Evolutionary conservation across 306 rosid species (phyloP), one percentile per base, ranked within the genome.

Genomic region (Dalbergia oliveri): DNA sequence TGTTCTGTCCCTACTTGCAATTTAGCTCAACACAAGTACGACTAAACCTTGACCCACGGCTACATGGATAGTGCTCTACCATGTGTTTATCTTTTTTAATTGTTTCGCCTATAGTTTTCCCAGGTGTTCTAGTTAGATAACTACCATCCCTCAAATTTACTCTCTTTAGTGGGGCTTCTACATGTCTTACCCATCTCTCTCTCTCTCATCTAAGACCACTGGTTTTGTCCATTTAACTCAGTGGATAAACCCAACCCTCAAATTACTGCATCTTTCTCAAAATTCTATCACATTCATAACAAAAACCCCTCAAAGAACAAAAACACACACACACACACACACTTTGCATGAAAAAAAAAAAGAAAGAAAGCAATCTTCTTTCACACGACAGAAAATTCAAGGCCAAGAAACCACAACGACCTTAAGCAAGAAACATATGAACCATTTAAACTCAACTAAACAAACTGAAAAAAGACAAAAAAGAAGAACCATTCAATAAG

Each of bases 351-450:
- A 33, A 11, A 21, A 21, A 21, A 1, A 21, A 21, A 21, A 21
- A 21, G 69, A 37, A 39, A 16, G 21, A 31, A 37, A 37, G 41
- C 6, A 11, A 14, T 21, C 26, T 75, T 69, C 57, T 26, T 74
- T 60, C 16, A 11, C 58, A 15, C 34, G 19, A 58, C 12, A 71
- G 51, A 61, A 84, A 69, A 34, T 26, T 34, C 68, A 64, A 81
- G 76, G 44, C 73, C 88, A 84, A 84, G 81, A 84, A 81, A 39
- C 33, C 10, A 62, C 54, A 26, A 26, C 5, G 64, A 69, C 50
- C 16, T 21, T 45, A 49, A 54, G 50, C 79, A 82, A 85, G 79
- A 79, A 82, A 82, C 31, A 73, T 2, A 0, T 37, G 41, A 11
- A 49, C 8, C 54, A 49, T 49, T 5, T 12, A 12, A 11, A 49